Base-by-base conservation (phyloP, 1,284 basidiomycete genomes). In the Sanghuangporus sanghuang region DNA sequence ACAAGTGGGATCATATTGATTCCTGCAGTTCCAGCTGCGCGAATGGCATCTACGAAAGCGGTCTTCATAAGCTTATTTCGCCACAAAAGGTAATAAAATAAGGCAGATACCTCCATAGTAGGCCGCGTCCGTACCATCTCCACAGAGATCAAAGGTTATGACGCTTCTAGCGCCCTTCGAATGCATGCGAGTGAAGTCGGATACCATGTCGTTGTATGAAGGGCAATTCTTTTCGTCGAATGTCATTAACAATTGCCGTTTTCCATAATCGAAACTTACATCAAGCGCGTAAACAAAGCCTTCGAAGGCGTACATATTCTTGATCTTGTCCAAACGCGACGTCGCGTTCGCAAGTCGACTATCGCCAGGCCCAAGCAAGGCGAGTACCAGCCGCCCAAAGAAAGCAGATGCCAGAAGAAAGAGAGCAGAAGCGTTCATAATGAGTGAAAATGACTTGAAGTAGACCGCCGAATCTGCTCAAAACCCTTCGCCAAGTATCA, bases 251-350 rank as follows among this genome's bases (percentile, higher is more conserved):
- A 27, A 18, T 9, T 42, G 21, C 35, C 38, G 14, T 21, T 46
- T 6, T n/a, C 7, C 44, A n/a, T n/a, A 46, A n/a, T 2, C 21
- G 7, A 7, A 16, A 46, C 44, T n/a, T 16, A 64, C 63, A 36
- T 64, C 63, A 36, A 64, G 58, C 11, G 63, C 57, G 27, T 64
- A 64, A 16, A 64, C 63, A 35, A 64, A 64, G 39, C 63, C 63
- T 54, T 49, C 58, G 39, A 64, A 64, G 4, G 40, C 63, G 36
- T 64, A 60, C 63, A 64, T 61, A 27, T 27, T 56, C 23, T 53
- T 64, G 44, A 64, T 60, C 12, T 46, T 55, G 38, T 60, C 50
- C 63, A 64, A 35, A 21, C 63, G 53, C 32, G 53, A 54, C 3
- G 16, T 54, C 11, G 35, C 12, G 6, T 14, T 54, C 8, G 16